Conservation (phyloP, 2,329 filamentous ascomycete species). For the Cladobotryum mycophilum region DNA sequence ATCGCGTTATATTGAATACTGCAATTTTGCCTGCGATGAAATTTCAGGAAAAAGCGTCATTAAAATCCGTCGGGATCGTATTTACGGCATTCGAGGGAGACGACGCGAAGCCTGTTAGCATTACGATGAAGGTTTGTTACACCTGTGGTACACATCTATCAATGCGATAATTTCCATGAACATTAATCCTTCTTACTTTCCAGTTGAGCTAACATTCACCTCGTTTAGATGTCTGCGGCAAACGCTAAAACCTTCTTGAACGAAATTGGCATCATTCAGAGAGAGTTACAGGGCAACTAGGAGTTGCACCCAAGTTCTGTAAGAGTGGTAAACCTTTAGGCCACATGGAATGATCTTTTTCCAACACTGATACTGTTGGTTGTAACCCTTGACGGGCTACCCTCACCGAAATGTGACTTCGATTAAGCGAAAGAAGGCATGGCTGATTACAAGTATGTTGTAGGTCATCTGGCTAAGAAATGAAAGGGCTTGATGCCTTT, state of each 20-base stretch:
- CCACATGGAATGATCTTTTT: background rate
- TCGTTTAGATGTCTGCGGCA: conserved; percentile 44
- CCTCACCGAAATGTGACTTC: background rate
- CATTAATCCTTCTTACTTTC: background rate
- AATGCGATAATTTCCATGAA: background rate
- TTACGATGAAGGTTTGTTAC: conserved; percentile 53
- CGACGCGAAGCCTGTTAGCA: conserved; percentile 48
- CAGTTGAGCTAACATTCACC: background rate
- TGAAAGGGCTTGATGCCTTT: background rate
- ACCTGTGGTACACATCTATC: background rate
- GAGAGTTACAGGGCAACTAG: conserved; percentile 40
- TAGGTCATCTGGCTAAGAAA: background rate
- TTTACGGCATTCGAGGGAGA: conserved; percentile 58
- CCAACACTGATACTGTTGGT: background rate
- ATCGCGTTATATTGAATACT: conserved; percentile 81
- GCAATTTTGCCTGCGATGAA: conserved; percentile 71
- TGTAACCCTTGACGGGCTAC: background rate
- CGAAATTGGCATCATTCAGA: conserved; percentile 44
- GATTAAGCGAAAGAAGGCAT: background rate
- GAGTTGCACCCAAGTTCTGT: background rate
- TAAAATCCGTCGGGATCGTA: conserved; percentile 63
- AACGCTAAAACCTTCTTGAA: conserved; percentile 48
- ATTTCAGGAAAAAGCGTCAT: conserved; percentile 68
- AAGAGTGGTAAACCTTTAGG: background rate
- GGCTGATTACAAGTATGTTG: background rate